phyloP scores from a whole-genome alignment of 345 rosid species.

The Citrus hindsii region DNA sequence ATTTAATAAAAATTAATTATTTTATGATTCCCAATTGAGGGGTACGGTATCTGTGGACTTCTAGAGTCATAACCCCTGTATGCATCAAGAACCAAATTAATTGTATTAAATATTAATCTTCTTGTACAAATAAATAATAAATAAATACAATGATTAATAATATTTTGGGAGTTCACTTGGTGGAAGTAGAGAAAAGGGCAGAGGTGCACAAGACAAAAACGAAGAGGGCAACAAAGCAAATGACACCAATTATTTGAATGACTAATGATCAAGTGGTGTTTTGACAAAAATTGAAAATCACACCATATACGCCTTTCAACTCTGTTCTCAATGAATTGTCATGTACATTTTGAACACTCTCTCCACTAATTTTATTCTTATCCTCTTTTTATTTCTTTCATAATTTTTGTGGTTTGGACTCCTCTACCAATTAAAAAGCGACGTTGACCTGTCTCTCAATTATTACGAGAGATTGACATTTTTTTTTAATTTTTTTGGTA shows the following conservation, averaged over 20 bases:
- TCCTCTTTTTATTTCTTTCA: not conserved
- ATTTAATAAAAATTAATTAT: too few relatives aligned
- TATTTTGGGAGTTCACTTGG: not conserved
- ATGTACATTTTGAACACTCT: not conserved
- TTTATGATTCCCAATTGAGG: too few relatives aligned
- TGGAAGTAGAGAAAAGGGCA: not conserved
- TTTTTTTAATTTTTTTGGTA: too few relatives aligned
- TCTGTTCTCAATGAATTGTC: not conserved
- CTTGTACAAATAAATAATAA: not conserved
- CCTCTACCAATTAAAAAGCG: not conserved
- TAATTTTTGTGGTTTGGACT: not conserved
- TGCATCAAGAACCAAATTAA: too few relatives aligned
- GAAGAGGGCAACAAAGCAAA: not conserved
- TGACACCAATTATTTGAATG: not conserved
- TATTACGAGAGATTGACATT: too few relatives aligned
- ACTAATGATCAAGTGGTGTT: not conserved
- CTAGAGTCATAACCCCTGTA: too few relatives aligned
- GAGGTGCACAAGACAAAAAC: not conserved
- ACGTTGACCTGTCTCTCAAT: not conserved
- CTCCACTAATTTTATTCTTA: not conserved
- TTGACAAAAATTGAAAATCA: not conserved
- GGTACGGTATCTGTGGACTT: too few relatives aligned
- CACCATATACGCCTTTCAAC: not conserved
- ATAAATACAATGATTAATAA: too few relatives aligned
- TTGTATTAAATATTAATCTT: too few relatives aligned